Evolutionary conservation across 208 protist species (phyloP).

Genomic region (Leishmania braziliensis): DNA sequence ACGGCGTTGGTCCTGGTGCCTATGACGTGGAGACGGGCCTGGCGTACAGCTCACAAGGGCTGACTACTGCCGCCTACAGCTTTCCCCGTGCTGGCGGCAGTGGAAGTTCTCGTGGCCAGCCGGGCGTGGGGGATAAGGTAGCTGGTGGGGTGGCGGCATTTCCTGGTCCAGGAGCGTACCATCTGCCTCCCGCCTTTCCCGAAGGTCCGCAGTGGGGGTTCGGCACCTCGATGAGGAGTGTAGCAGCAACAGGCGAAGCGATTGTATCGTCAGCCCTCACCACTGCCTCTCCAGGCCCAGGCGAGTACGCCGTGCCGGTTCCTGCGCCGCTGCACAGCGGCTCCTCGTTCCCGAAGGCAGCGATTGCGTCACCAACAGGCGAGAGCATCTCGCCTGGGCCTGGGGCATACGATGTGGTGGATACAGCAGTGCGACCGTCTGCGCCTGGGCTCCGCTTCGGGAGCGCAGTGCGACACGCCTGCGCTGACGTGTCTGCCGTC

Average conservation of each 20-base stretch:
- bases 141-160: neutral
- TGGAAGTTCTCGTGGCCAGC: too few relatives aligned
- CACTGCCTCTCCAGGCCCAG: conserved; percentile 13
- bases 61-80: conserved; percentile 18
- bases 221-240: conserved; percentile 10
- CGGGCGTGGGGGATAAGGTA: neutral
- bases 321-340: conserved; percentile 24
- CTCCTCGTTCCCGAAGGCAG: conserved; percentile 15
- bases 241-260: neutral
- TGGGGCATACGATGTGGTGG: conserved; percentile 27
- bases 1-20: conserved; percentile 54
- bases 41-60: conserved; percentile 17
- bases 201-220: conserved; percentile 34
- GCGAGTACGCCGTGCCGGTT: conserved; percentile 12
- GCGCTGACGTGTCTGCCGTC: neutral
- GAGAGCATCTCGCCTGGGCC: conserved; percentile 9
- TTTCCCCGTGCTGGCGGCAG: conserved; percentile 19
- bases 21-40: conserved; percentile 29
- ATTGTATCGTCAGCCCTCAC: neutral
- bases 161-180: conserved; percentile 54
- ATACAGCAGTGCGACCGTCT: neutral
- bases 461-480: conserved; percentile 14
- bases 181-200: conserved; percentile 27
- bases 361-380: neutral
- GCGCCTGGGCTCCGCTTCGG: conserved; percentile 23